A percentile compares a stretch with the other conserved stretches of the same genome.
Evolutionary conservation across 805 yeast genomes (phyloP).

Genomic region (Schwanniomyces yamadae): DNA sequence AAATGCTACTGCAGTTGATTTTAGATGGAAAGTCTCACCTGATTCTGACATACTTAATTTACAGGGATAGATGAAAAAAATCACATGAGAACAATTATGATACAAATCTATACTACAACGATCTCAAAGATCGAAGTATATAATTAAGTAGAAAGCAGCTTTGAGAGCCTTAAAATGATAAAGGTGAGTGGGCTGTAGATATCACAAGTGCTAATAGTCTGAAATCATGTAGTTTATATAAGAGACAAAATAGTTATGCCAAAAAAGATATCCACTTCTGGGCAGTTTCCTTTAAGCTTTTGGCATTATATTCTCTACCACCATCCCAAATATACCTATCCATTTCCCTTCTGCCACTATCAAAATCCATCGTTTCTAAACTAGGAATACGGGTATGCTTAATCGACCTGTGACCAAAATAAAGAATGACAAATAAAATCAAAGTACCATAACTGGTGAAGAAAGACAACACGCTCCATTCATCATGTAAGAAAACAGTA

Average conservation of each 20-base stretch:
- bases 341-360: constrained; percentile 80
- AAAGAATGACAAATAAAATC: constrained; percentile 51
- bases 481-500: constrained; percentile 54
- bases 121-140: too few species aligned
- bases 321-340: constrained; percentile 84
- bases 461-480: constrained; percentile 62
- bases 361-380: constrained; percentile 74
- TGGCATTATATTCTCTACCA: constrained; percentile 45
- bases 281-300: constrained; percentile 32
- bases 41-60: too few species aligned
- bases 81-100: too few species aligned
- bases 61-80: too few species aligned
- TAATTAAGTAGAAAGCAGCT: too few species aligned
- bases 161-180: too few species aligned
- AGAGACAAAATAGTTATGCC: constrained; percentile 18
- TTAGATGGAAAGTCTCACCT: too few species aligned
- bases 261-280: constrained; percentile 32
- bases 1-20: too few species aligned
- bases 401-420: constrained; percentile 53
- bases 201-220: too few species aligned
- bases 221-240: background rate
- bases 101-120: too few species aligned
- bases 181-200: too few species aligned
- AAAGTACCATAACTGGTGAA: constrained; percentile 65
- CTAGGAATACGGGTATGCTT: constrained; percentile 66